Base-by-base conservation (phyloP, 2,329 filamentous ascomycete genomes). In the Aspergillus sp. region DNA sequence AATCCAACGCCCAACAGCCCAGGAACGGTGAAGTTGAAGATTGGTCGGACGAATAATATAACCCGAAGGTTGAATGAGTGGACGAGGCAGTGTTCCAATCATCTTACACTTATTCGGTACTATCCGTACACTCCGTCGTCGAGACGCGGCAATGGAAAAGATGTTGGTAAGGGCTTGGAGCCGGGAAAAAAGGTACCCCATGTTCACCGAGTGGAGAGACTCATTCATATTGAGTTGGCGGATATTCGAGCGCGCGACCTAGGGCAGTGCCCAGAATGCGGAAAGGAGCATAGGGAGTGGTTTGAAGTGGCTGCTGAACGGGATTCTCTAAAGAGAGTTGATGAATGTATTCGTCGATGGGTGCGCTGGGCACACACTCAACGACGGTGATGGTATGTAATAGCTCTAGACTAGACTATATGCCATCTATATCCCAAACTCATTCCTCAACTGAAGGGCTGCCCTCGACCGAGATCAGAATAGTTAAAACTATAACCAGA, bases 51-150 rank as follows among this genome's bases (percentile, higher is more conserved):
- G 8, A 83, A 86, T 64, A 99, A 99, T 68, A 93, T 99, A 3
- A 91, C 96, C 70, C 85, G 93, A 6, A 86, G 95, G 14, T 84
- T 99, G 77, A 92, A 93, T 68, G 90, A 98, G 75, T 98, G 95
- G 95, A 88, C 88, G 52, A 86, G 90, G 25, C 95, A 99, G 77
- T 99, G 95, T 73, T 91, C 91, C 1, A 92, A 97, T 71, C 87
- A 91, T 61, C 81, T 97, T 27, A 91, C 91, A 23, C 83, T 99
- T 54, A 86, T 98, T 51, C 87, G 95, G 6, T 98, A 90, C 76
- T 99, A 99, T 69, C 95, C 95, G 0, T 93, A 98, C 72, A 72
- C 71, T 2, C 58, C 73, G 5, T 67, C 67, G 31, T 67, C 55
- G 14, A 52, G 66, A 2, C 66, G 64, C 15, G 7, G 33, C 5